Base-by-base conservation (phyloP, 2,329 filamentous ascomycete species). In the Penicillium polonicum region DNA sequence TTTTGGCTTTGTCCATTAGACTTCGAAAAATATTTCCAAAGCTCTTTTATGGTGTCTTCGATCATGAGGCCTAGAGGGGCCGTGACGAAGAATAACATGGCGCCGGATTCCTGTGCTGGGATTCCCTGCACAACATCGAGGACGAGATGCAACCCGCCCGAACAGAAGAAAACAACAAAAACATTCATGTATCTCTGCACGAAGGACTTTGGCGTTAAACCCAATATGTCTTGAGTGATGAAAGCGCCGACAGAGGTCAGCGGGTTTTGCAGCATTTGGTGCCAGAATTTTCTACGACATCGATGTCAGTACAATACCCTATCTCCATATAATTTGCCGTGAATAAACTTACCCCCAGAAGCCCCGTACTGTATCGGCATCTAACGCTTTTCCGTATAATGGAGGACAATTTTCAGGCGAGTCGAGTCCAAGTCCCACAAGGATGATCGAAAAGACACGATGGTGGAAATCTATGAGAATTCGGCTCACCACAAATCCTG, bases 11-110 rank as follows among this genome's bases (percentile, higher is more conserved):
- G 5, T 4, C 3, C 12, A 17, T 38, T 50, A 10, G 35, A 27
- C 1, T 19, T 46, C 5, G 36, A 55, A 23, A 41, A 36, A 25
- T 1, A n/a, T 19, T 6, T 27, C 60, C 61, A 70, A 12, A 65
- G 10, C 7, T 25, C 48, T 39, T 68, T 65, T n/a, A 68, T 36
- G 0, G 19, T 25, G 55, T 73, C 69, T 52, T 73, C 71, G 15
- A 72, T 54, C 56, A 71, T 65, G n/a, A 71, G 63, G 0, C 66
- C 71, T 1, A 67, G 15, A 10, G 63, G 56, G 23, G 65, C 64
- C 2, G 60, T 57, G 29, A 36, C 35, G 43, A 72, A 73, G 46
- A 70, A 73, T 5, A 57, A 29, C 45, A 68, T 23, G 3, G 66
- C 56, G 2, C 68, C 64, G 4, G 64, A 68, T 8, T 58, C 48